Percentiles rank a stretch among this genome's conserved stretches.
phyloP scores from a whole-genome alignment of 2,329 filamentous ascomycete genomes.

The Botrytis sinoallii region DNA sequence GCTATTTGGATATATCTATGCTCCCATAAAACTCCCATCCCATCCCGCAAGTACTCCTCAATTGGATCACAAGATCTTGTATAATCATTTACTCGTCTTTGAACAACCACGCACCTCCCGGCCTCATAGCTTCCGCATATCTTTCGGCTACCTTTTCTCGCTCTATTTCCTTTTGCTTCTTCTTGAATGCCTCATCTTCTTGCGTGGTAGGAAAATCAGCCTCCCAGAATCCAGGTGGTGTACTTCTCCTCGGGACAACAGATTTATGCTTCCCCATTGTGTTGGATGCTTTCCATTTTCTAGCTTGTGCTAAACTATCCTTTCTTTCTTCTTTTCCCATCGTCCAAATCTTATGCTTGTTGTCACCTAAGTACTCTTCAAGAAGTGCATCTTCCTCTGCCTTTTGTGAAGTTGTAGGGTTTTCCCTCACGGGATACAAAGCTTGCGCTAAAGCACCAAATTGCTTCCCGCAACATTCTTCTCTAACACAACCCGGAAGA shows the following conservation, averaged over 20 bases:
- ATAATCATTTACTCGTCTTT: constrained; percentile 59
- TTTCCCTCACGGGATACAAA: constrained; percentile 22
- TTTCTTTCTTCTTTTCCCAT: constrained; percentile 61
- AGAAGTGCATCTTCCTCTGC: constrained; percentile 50
- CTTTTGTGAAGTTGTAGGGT: constrained; percentile 31
- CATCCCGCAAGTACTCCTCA: neutral
- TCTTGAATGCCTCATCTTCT: constrained; percentile 64
- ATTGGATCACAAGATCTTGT: neutral
- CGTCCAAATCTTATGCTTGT: constrained; percentile 54
- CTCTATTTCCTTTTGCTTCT: constrained; percentile 62
- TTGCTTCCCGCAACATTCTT: constrained; percentile 48
- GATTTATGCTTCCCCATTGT: constrained; percentile 75
- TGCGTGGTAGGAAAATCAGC: constrained; percentile 88
- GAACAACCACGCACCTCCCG: constrained; percentile 75
- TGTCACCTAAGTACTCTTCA: constrained; percentile 53
- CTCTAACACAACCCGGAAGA: constrained; percentile 59
- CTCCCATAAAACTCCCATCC: neutral
- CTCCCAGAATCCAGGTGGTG: constrained; percentile 88
- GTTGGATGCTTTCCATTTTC: constrained; percentile 69
- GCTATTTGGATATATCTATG: constrained; percentile 6
- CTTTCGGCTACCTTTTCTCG: constrained; percentile 66
- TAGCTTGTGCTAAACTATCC: constrained; percentile 71
- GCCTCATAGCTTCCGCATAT: constrained; percentile 76
- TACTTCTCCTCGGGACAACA: constrained; percentile 64
- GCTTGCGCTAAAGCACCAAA: constrained; percentile 36